phyloP scores from a whole-genome alignment of 306 rosid species.

The Malus sylvestris region DNA sequence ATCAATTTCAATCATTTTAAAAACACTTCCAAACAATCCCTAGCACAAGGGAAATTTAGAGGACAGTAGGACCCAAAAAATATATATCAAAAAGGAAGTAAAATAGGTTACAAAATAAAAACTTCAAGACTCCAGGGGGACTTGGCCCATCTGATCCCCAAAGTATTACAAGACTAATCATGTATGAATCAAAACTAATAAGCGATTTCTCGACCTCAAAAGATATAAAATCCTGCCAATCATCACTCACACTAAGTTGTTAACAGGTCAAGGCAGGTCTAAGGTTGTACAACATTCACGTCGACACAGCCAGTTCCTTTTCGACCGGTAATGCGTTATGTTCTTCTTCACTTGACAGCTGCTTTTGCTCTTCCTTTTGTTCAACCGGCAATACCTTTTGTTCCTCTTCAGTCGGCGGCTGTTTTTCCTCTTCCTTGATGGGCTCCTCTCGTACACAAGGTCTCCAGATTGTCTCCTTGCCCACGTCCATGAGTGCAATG shows the following conservation, averaged over 20 bases:
- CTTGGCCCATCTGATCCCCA: background rate
- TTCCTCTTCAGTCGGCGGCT: background rate
- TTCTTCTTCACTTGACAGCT: background rate
- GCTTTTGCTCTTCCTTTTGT: slow-evolving; percentile 11
- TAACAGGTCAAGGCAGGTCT: background rate
- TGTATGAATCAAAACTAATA: slow-evolving; percentile 7
- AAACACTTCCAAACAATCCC: no score
- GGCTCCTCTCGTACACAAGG: slow-evolving; percentile 48
- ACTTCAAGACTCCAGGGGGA: background rate
- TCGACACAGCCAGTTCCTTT: slow-evolving; percentile 10
- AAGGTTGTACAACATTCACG: slow-evolving; percentile 15
- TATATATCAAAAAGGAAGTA: background rate
- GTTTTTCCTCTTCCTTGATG: slow-evolving; percentile 21
- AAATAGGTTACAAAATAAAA: background rate
- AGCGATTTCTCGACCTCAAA: background rate
- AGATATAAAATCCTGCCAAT: no score
- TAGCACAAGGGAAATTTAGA: background rate
- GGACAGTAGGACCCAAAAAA: background rate
- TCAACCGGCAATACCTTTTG: slow-evolving; percentile 12
- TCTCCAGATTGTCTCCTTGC: slow-evolving; percentile 73
- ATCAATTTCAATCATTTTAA: no score
- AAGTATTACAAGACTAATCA: slow-evolving; percentile 7
- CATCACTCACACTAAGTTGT: background rate
- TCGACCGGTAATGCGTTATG: slow-evolving; percentile 9
- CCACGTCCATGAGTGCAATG: slow-evolving; percentile 85